These are phyloP conservation scores for Aspergillus ochraceoroseus DNA, from an alignment of 2,329 filamentous ascomycete species.

Conservation along the genomic window DNA sequence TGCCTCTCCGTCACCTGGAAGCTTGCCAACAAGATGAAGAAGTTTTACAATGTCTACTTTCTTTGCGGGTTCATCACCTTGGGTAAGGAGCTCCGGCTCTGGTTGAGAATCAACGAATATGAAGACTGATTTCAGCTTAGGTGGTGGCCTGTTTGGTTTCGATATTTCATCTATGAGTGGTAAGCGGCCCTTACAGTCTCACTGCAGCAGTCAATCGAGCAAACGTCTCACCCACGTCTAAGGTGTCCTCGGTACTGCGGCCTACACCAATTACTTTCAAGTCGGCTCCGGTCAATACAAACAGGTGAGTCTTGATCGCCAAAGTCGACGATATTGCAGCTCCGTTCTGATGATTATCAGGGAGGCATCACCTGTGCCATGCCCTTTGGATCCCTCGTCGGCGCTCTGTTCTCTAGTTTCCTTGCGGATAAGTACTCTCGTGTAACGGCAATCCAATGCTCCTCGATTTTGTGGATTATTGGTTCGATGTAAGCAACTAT, in stretches of 20 bases:
- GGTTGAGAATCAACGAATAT: too few species aligned
- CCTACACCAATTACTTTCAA: slow-evolving; percentile 21
- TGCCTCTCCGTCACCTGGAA: not conserved
- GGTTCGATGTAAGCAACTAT: slow-evolving; percentile 14
- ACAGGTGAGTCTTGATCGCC: slow-evolving; percentile 16
- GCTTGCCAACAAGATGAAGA: slow-evolving; percentile 16
- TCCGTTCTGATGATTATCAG: slow-evolving; percentile 18
- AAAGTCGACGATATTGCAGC: too few species aligned
- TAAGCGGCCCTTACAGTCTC: not conserved
- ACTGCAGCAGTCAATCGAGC: not conserved
- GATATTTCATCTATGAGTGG: slow-evolving; percentile 52
- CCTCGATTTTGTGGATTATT: slow-evolving; percentile 47
- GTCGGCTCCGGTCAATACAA: slow-evolving; percentile 20
- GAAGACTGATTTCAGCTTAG: slow-evolving; percentile 22
- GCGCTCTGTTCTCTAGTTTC: slow-evolving; percentile 49
- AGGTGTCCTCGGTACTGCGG: slow-evolving; percentile 20
- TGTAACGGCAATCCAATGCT: slow-evolving; percentile 48
- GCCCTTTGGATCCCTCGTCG: slow-evolving; percentile 36
- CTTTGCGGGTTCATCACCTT: slow-evolving; percentile 22
- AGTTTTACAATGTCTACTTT: slow-evolving; percentile 22
- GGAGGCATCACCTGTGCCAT: slow-evolving; percentile 39
- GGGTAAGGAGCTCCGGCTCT: slow-evolving; percentile 7
- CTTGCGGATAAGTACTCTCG: slow-evolving; percentile 51
- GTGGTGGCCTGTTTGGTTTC: slow-evolving; percentile 55
- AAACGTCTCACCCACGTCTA: slow-evolving; percentile 5